Conservation (phyloP, 176 grass and related monocot species). For the Paspalum notatum region DNA sequence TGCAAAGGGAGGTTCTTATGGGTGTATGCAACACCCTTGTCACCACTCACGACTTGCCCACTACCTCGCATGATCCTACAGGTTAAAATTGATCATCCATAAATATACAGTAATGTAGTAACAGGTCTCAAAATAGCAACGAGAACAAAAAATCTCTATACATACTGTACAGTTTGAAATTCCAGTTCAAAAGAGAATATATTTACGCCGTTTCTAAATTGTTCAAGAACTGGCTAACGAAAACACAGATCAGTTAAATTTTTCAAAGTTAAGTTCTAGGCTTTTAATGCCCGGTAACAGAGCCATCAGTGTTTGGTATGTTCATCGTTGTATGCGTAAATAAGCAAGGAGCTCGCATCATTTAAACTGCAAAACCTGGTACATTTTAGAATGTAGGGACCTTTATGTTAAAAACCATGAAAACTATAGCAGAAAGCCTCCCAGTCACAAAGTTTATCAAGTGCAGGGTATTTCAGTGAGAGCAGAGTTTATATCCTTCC, state of each 20-base stretch:
- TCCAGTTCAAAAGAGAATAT: not conserved
- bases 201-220: not conserved
- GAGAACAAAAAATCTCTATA: not conserved
- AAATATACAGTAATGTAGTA: conserved; percentile 4
- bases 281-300: too few species aligned
- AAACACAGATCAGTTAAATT: too few species aligned
- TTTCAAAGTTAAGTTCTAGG: too few species aligned
- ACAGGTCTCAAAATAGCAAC: not conserved
- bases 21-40: conserved; percentile 74
- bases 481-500: not conserved
- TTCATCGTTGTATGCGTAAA: not conserved
- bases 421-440: not conserved
- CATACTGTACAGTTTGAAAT: not conserved
- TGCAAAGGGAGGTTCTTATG: conserved; percentile 76
- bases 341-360: not conserved
- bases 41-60: conserved; percentile 84
- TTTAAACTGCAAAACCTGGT: conserved; percentile 1
- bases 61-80: conserved; percentile 85
- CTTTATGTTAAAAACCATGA: not conserved
- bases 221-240: not conserved
- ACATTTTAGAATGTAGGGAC: not conserved
- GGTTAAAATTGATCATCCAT: conserved; percentile 21
- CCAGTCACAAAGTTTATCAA: not conserved
- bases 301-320: not conserved
- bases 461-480: not conserved